Conservation (phyloP, 2,329 filamentous ascomycete genomes). For the Fusarium pseudonygamai region DNA sequence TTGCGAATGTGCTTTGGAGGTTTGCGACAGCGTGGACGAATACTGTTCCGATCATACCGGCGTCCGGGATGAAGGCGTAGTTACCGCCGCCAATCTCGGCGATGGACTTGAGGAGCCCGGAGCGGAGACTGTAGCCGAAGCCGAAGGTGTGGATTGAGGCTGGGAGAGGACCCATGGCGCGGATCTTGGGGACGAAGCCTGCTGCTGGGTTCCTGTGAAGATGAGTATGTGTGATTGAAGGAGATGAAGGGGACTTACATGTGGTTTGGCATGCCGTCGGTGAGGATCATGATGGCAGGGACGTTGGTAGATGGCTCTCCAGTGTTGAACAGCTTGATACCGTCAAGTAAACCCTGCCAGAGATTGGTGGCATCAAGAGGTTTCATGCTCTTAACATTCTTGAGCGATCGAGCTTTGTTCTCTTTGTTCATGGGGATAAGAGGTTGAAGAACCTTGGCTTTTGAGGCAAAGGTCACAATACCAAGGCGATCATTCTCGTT, state of each 20-base stretch:
- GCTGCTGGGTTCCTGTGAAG: constrained; percentile 54
- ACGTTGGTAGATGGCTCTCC: constrained; percentile 48
- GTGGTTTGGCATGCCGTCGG: constrained; percentile 64
- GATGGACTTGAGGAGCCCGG: constrained; percentile 67
- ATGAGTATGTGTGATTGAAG: background rate
- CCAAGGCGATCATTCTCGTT: constrained; percentile 64
- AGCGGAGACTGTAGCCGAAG: constrained; percentile 47
- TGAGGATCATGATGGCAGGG: constrained; percentile 63
- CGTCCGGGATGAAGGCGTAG: constrained; percentile 70
- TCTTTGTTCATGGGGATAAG: constrained; percentile 58
- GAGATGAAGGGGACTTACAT: constrained; percentile 48
- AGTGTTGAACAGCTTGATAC: constrained; percentile 58
- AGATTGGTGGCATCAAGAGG: constrained; percentile 60
- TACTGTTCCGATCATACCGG: constrained; percentile 70
- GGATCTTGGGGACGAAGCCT: constrained; percentile 65
- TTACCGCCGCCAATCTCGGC: constrained; percentile 66
- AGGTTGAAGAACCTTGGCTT: constrained; percentile 55
- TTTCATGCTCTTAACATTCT: constrained; percentile 55
- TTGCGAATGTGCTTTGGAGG: constrained; percentile 66
- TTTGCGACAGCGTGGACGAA: constrained; percentile 71
- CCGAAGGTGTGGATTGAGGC: constrained; percentile 55
- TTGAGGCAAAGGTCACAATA: constrained; percentile 63
- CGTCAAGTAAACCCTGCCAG: constrained; percentile 65
- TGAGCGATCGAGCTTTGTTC: constrained; percentile 56
- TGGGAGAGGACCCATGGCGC: constrained; percentile 50